Percentiles rank a stretch among this genome's conserved stretches.
Evolutionary conservation across 2,329 filamentous ascomycete genomes (phyloP).

Genomic region (Cercospora zeae-maydis): DNA sequence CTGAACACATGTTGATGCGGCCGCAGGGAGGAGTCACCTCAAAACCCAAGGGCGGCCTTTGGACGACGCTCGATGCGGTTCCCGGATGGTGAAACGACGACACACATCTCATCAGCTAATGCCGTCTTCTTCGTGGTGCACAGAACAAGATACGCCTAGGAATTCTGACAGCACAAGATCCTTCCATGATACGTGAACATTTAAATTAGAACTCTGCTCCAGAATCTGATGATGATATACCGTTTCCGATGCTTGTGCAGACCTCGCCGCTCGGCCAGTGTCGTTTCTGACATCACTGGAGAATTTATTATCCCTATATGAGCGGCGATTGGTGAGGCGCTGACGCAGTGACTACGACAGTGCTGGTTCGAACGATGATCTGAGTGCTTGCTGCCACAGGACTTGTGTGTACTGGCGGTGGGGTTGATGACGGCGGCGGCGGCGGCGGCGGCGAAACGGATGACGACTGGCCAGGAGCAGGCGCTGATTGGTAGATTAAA

Average conservation of each 20-base stretch:
- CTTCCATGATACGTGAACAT: background rate
- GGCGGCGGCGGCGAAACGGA: background rate
- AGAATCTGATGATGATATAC: background rate
- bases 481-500: constrained; percentile 34
- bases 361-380: background rate
- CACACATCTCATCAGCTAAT: background rate
- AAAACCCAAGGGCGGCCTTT: constrained; percentile 68
- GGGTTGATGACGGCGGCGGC: background rate
- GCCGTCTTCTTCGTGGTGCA: background rate
- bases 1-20: background rate
- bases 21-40: constrained; percentile 61
- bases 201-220: background rate
- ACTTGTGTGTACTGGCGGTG: background rate
- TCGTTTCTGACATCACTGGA: background rate
- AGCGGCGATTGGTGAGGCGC: background rate
- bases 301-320: background rate
- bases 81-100: constrained; percentile 57
- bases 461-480: constrained; percentile 10
- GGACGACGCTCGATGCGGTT: constrained; percentile 63
- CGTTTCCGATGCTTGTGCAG: background rate
- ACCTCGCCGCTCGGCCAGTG: background rate
- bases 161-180: background rate
- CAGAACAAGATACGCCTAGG: background rate
- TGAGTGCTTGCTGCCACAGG: background rate
- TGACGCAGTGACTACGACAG: background rate